Conservation (phyloP, 192 early-diverging fungal genomes). For the Coemansia brasiliensis region DNA sequence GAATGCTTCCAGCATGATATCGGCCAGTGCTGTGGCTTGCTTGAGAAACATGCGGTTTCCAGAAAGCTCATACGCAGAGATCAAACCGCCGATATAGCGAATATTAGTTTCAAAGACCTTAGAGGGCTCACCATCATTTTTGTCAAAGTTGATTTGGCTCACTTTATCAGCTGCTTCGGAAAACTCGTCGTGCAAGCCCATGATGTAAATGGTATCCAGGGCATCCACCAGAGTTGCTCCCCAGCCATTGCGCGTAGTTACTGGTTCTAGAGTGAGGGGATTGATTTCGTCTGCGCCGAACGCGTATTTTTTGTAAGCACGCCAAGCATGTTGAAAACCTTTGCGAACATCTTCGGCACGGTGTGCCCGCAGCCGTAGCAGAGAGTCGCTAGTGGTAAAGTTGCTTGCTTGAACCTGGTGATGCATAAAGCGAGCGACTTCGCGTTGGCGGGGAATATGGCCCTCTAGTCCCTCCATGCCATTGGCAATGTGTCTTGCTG, state of each 20-base stretch:
- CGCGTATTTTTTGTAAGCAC: slow-evolving; percentile 74
- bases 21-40: slow-evolving; percentile 79
- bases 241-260: slow-evolving; percentile 60
- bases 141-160: slow-evolving; percentile 64
- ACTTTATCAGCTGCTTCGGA: slow-evolving; percentile 74
- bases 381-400: slow-evolving; percentile 30
- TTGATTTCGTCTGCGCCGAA: slow-evolving; percentile 78
- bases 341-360: slow-evolving; percentile 59
- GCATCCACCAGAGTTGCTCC: slow-evolving; percentile 93
- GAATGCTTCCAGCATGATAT: slow-evolving; percentile 74
- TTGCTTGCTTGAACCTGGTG: slow-evolving; percentile 40
- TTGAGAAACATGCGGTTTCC: slow-evolving; percentile 64
- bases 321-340: slow-evolving; percentile 69
- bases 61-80: slow-evolving; percentile 78
- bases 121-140: slow-evolving; percentile 66
- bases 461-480: slow-evolving; percentile 47
- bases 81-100: slow-evolving; percentile 80
- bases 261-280: slow-evolving; percentile 50
- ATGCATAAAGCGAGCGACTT: slow-evolving; percentile 25
- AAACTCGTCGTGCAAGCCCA: slow-evolving; percentile 83
- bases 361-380: slow-evolving; percentile 53
- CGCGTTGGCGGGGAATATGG: slow-evolving; percentile 25
- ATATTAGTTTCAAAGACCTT: slow-evolving; percentile 89
- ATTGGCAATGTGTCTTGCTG: slow-evolving; percentile 23
- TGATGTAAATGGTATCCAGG: slow-evolving; percentile 82